These are phyloP conservation scores for Pinus tabuliformis DNA, from an alignment of 75 land plant species.

Conservation along the genomic window DNA sequence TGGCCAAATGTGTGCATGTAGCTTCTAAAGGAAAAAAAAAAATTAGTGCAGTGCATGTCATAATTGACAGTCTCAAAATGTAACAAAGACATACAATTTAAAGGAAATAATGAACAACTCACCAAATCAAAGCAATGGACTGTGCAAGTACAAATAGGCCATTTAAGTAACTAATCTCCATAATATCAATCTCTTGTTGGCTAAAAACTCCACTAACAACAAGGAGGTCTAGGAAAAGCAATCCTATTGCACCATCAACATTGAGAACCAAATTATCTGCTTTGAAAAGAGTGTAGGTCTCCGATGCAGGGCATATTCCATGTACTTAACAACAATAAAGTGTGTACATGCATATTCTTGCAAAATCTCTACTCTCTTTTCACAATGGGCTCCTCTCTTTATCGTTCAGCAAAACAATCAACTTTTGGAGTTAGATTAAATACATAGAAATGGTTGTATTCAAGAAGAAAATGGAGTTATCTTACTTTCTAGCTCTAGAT, in stretches of 20 bases:
- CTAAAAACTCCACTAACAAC: slow-evolving; percentile 90
- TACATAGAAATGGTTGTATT: not conserved
- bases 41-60: no score
- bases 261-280: slow-evolving; percentile 91
- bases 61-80: no score
- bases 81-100: no score
- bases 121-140: slow-evolving; percentile 98
- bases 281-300: slow-evolving; percentile 89
- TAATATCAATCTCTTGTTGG: slow-evolving; percentile 75
- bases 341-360: slow-evolving; percentile 76
- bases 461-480: not conserved
- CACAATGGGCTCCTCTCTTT: slow-evolving; percentile 96
- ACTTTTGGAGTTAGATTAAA: not conserved
- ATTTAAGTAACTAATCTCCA: slow-evolving; percentile 95
- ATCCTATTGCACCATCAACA: slow-evolving; percentile 96
- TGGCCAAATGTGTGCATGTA: no score
- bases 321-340: slow-evolving; percentile 93
- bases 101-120: no score
- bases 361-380: slow-evolving; percentile 92
- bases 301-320: slow-evolving; percentile 95
- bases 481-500: not conserved
- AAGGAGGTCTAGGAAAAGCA: slow-evolving; percentile 94
- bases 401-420: slow-evolving; percentile 46
- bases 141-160: slow-evolving; percentile 97
- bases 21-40: no score